Evolutionary conservation across 208 protist species (phyloP), one percentile per base, ranked within the genome.

Genomic region (Trichomonas tenax): DNA sequence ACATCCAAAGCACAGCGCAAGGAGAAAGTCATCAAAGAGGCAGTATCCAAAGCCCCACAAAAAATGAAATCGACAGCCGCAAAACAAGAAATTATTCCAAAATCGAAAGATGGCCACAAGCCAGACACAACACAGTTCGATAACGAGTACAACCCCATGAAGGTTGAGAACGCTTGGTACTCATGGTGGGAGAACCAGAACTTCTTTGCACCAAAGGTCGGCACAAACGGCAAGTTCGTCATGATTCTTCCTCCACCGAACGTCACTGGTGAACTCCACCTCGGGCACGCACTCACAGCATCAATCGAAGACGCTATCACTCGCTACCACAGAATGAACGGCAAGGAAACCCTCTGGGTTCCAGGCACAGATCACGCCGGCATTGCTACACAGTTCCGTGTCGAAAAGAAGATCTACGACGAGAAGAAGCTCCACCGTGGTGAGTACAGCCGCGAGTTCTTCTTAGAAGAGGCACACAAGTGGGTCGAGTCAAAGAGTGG

Each of bases 281-380:
- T 99, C 41, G 99, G 99, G 40, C 99, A 99, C 97, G 99, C 99
- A 21, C 97, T 99, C 26, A 99, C 97, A 49, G 96, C 96, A 0
- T 96, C 97, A 26, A 96, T 98, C n/a, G 96, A 98, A 96, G 97
- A 98, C 86, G 97, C 96, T 89, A 40, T 97, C 49, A 96, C 96
- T n/a, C 89, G 96, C 36, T 97, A 96, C 81, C 96, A 97, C 44
- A 46, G 97, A 51, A 97, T 97, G 97, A 48, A 63, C 45, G 99
- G 99, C 95, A 97, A 99, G 90, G 98, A 98, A 97, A 98, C 98
- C 3, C 98, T 99, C 23, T 99, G 99, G 98, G 96, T 99, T 82
- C 99, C 99, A 51, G 99, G 99, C 95, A 99, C 98, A 41, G 99
- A 99, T 97, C 99, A 99, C 98, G 99, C 99, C 45, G 99, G 97